Evolutionary conservation across 2,329 filamentous ascomycete species (phyloP).

Genomic region (Aspergillus cejpii): DNA sequence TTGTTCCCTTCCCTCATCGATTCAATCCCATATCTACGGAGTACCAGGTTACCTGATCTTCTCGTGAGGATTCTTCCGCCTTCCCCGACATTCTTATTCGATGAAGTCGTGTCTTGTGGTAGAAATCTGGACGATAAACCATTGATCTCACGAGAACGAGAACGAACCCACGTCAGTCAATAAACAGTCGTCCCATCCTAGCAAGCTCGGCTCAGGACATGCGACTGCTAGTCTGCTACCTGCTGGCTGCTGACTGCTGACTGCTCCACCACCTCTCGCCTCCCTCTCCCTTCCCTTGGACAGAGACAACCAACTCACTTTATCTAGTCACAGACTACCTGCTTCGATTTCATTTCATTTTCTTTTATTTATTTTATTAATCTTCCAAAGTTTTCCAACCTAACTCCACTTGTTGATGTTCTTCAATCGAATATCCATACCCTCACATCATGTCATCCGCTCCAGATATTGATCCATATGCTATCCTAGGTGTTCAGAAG

Average conservation of each 20-base stretch:
- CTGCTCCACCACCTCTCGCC: slow-evolving; percentile 7
- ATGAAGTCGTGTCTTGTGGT: slow-evolving; percentile 9
- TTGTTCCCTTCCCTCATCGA: neutral
- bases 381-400: neutral
- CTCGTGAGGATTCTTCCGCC: slow-evolving; percentile 8
- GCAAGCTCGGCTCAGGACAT: neutral
- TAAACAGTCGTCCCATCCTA: no score
- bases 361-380: neutral
- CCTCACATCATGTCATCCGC: slow-evolving; percentile 21
- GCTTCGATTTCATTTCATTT: slow-evolving; percentile 1
- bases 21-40: slow-evolving; percentile 1
- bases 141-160: slow-evolving; percentile 18
- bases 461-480: slow-evolving; percentile 65
- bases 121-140: slow-evolving; percentile 13
- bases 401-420: slow-evolving; percentile 12
- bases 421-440: slow-evolving; percentile 7
- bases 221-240: no score
- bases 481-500: slow-evolving; percentile 63
- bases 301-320: neutral
- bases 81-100: slow-evolving; percentile 14
- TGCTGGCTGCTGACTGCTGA: no score
- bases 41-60: slow-evolving; percentile 1
- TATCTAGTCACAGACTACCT: slow-evolving; percentile 7
- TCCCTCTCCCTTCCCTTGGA: slow-evolving; percentile 3
- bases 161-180: slow-evolving; percentile 18